phyloP scores from a whole-genome alignment of 768 basidiomycete genomes.

The Dendrothele bispora region DNA sequence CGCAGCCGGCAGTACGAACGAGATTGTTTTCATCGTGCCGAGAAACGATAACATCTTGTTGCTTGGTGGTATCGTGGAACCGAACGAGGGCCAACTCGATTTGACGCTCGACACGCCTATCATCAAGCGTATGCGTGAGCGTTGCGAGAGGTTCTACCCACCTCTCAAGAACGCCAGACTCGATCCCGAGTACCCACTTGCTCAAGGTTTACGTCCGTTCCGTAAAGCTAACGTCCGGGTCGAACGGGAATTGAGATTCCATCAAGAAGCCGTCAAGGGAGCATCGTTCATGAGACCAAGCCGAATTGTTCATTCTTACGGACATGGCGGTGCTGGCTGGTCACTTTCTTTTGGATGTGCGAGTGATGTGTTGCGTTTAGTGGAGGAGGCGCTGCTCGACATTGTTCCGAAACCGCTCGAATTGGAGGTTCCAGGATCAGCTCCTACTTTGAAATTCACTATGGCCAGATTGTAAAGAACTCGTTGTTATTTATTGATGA shows the following conservation, averaged over 20 bases:
- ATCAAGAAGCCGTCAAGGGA: conserved; percentile 4
- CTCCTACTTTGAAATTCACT: no score
- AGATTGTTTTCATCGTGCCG: conserved; percentile 35
- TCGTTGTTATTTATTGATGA: no score
- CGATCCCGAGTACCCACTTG: conserved; percentile 23
- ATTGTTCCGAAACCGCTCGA: no score
- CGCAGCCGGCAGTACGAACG: conserved; percentile 26
- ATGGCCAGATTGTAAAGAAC: no score
- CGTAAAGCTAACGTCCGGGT: conserved; percentile 25
- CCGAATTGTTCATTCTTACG: conserved; percentile 25
- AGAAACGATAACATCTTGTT: conserved; percentile 35
- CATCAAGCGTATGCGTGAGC: conserved; percentile 27
- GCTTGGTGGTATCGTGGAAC: conserved; percentile 30
- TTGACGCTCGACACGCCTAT: conserved; percentile 25
- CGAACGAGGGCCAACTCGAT: conserved; percentile 22
- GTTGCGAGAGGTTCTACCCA: conserved; percentile 27
- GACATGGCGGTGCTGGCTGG: conserved; percentile 27
- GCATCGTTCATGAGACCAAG: conserved; percentile 6
- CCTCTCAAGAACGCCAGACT: conserved; percentile 24
- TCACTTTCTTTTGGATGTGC: conserved; percentile 26
- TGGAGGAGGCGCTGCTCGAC: no score
- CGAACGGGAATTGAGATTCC: conserved; percentile 22
- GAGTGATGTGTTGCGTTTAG: no score
- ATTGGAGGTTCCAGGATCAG: no score
- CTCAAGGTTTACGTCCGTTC: conserved; percentile 29